phyloP scores from a whole-genome alignment of 2,329 filamentous ascomycete species.

The Pestalotiopsis sp. region DNA sequence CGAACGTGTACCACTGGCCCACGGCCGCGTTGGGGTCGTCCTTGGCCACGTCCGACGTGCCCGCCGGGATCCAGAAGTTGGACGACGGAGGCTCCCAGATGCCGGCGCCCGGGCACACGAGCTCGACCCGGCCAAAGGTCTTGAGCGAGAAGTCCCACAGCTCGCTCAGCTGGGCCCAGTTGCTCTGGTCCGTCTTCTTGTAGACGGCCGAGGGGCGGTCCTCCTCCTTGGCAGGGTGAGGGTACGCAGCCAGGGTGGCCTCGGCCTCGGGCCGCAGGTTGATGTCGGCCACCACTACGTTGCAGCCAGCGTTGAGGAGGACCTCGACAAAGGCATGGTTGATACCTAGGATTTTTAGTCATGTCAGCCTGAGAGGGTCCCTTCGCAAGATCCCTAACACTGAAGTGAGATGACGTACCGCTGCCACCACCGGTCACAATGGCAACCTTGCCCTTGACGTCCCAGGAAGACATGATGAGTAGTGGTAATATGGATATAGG shows the following conservation, averaged over 20 bases:
- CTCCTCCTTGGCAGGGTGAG: slow-evolving; percentile 14
- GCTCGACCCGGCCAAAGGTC: slow-evolving; percentile 21
- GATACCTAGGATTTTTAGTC: background rate
- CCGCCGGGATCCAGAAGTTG: slow-evolving; percentile 24
- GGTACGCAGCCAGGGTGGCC: slow-evolving; percentile 7
- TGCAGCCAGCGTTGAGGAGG: slow-evolving; percentile 1
- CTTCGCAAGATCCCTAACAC: background rate
- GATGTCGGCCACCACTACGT: slow-evolving; percentile 6
- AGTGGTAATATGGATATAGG: background rate
- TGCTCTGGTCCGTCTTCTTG: slow-evolving; percentile 20
- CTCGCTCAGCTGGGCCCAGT: slow-evolving; percentile 30
- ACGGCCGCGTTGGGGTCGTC: slow-evolving; percentile 20
- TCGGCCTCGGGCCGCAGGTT: slow-evolving; percentile 6
- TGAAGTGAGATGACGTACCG: slow-evolving; percentile 2
- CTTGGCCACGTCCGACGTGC: slow-evolving; percentile 16
- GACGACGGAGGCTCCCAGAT: slow-evolving; percentile 22
- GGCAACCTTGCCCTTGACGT: slow-evolving; percentile 7
- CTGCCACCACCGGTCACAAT: slow-evolving; percentile 10
- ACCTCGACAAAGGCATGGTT: slow-evolving; percentile 8
- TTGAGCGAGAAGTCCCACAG: slow-evolving; percentile 21
- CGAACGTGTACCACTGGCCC: slow-evolving; percentile 23
- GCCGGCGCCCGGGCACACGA: slow-evolving; percentile 26
- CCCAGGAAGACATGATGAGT: slow-evolving; percentile 1
- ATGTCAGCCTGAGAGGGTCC: background rate
- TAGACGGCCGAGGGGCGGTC: slow-evolving; percentile 12